Evolutionary conservation across 2,329 filamentous ascomycete genomes (phyloP).

Genomic region (Trichoderma cornu-damae): DNA sequence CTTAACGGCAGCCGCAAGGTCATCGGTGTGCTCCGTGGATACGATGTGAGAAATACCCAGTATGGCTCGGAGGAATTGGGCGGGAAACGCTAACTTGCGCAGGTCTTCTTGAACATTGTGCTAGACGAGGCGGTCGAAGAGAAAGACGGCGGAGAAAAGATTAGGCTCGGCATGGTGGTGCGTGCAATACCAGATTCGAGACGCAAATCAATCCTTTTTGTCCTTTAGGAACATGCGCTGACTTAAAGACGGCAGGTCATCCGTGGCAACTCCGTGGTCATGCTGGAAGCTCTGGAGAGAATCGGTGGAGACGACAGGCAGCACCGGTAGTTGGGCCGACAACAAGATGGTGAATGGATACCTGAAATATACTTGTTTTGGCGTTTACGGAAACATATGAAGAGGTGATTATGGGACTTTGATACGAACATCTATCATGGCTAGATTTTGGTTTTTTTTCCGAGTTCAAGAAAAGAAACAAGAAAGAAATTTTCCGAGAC

Average conservation of each 20-base stretch:
- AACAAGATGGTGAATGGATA: constrained; percentile 19
- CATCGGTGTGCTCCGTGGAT: constrained; percentile 86
- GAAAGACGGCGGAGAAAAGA: constrained; percentile 86
- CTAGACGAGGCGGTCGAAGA: constrained; percentile 95
- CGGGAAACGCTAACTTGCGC: constrained; percentile 41
- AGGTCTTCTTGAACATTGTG: constrained; percentile 98
- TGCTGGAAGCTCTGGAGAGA: constrained; percentile 79
- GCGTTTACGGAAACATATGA: constrained; percentile 32
- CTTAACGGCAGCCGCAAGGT: constrained; percentile 97
- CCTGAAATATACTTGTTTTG: constrained; percentile 27
- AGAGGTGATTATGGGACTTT: constrained; percentile 16
- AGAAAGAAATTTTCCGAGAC: constrained; percentile 5
- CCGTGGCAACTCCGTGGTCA: constrained; percentile 95
- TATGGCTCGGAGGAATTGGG: constrained; percentile 30
- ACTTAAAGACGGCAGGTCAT: constrained; percentile 60
- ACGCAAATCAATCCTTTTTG: background rate
- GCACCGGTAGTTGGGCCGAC: constrained; percentile 29
- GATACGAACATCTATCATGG: constrained; percentile 23
- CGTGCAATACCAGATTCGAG: constrained; percentile 33
- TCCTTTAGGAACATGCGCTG: background rate
- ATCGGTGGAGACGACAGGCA: constrained; percentile 58
- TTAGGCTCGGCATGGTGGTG: constrained; percentile 87
- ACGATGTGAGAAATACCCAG: constrained; percentile 66
- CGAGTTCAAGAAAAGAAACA: constrained; percentile 28
- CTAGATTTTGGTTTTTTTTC: constrained; percentile 27